Percentiles rank a stretch among this genome's conserved stretches.
Evolutionary conservation across 140 eudicot genomes (phyloP).

Genomic region (Senecio squalidus): DNA sequence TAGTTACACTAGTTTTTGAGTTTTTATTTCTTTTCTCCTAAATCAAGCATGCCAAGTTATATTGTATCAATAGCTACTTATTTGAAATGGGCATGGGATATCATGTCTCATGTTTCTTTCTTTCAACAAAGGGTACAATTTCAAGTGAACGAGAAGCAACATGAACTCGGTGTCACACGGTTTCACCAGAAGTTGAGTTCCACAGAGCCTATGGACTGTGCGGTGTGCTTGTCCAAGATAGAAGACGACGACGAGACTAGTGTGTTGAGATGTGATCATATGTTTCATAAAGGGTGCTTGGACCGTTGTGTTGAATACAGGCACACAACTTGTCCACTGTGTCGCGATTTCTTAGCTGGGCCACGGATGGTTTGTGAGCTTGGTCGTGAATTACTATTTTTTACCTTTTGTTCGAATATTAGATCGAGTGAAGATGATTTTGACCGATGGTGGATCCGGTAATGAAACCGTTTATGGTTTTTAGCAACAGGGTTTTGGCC

Average conservation of each 20-base stretch:
- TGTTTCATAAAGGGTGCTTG: conserved; percentile 33
- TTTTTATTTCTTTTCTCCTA: neutral
- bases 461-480: too few species aligned
- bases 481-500: too few species aligned
- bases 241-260: conserved; percentile 28
- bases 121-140: conserved; percentile 1
- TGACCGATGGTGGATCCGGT: conserved; percentile 22
- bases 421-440: conserved; percentile 13
- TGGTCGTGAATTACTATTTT: conserved; percentile 1
- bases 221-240: conserved; percentile 21
- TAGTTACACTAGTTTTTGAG: neutral
- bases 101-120: conserved; percentile 15
- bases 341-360: conserved; percentile 24
- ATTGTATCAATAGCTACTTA: neutral
- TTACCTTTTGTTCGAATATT: neutral
- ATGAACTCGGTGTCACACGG: neutral
- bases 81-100: conserved; percentile 23
- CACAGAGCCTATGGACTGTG: conserved; percentile 17
- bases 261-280: conserved; percentile 26
- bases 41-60: conserved; percentile 2
- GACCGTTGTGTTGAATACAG: conserved; percentile 26
- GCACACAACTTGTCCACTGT: conserved; percentile 31
- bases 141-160: neutral
- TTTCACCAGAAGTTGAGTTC: neutral
- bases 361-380: conserved; percentile 12